Evolutionary conservation across 2,329 filamentous ascomycete genomes (phyloP), one percentile per base, ranked within the genome.

Genomic region (Xylariaceae sp.): DNA sequence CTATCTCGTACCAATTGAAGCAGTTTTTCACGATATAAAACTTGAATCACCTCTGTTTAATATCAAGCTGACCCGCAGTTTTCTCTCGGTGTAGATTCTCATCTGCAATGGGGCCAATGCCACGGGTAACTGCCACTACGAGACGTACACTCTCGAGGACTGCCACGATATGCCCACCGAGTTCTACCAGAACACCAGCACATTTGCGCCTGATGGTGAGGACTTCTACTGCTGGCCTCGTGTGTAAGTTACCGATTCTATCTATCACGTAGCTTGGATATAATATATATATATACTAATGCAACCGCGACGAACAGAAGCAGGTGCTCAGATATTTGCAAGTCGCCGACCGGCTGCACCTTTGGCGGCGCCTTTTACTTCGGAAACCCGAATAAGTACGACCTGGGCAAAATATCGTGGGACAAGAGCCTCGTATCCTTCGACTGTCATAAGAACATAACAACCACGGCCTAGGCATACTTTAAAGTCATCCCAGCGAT

Each of bases 171-270:
- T 82, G 46, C 64, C 70, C 2, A 54, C 62, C 7, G 71, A 70
- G n/a, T 77, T 74, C 53, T 64, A 65, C 58, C 57, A 66, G 33
- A 78, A 80, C 65, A 70, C 72, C 26, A 70, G 64, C 47, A 82
- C 80, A 0, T 82, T 83, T 62, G 77, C 77, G 2, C 77, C 77
- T 6, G 79, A 82, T 55, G 77, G 73, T 30, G 79, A 78, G 39
- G 60, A 60, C 32, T 81, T 82, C 58, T 68, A 64, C 57, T 83
- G 80, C 70, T 78, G 69, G 64, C 79, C 78, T 2, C 74, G 55
- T 50, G 62, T 64, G 68, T 70, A 63, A 63, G 67, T 57, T 27
- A 21, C 6, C 11, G n/a, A 41, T 21, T 15, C 21, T 23, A 9
- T 24, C 15, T 26, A 18, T 24, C 9, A 9, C 29, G 27, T 15